A percentile compares a stretch with the other conserved stretches of the same genome.
Conservation (phyloP, 2,329 filamentous ascomycete species). For the Xylariaceae sp. region DNA sequence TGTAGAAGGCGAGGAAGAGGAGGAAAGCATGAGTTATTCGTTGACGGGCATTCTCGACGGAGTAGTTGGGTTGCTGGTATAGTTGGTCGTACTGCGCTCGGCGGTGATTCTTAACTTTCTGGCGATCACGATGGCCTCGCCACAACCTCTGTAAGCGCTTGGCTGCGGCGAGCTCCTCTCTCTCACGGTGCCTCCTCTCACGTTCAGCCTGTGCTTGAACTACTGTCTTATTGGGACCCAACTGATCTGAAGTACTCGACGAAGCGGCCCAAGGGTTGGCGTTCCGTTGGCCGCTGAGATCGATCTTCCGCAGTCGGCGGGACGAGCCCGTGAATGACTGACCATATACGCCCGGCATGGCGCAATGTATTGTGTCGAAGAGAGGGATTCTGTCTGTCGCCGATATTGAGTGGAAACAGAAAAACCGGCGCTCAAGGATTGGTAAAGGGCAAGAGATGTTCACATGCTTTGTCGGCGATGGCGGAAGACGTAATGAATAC, state of each 20-base stretch:
- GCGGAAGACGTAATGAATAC: too few species aligned
- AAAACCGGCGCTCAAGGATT: too few species aligned
- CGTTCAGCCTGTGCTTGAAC: slow-evolving; percentile 86
- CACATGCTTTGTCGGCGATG: too few species aligned
- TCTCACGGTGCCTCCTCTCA: slow-evolving; percentile 72
- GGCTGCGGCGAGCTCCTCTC: slow-evolving; percentile 70
- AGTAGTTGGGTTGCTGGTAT: slow-evolving; percentile 23
- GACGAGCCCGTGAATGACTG: slow-evolving; percentile 86
- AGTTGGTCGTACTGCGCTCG: slow-evolving; percentile 20
- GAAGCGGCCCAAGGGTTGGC: slow-evolving; percentile 73
- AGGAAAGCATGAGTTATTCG: slow-evolving; percentile 37
- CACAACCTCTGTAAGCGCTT: slow-evolving; percentile 74
- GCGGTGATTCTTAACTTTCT: slow-evolving; percentile 53
- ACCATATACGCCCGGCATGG: too few species aligned
- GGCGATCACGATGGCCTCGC: slow-evolving; percentile 69
- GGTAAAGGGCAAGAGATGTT: too few species aligned
- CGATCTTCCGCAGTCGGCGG: slow-evolving; percentile 83
- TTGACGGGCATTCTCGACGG: slow-evolving; percentile 25
- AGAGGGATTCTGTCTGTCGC: not conserved
- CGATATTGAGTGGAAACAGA: not conserved
- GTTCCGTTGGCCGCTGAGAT: slow-evolving; percentile 75
- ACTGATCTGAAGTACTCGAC: slow-evolving; percentile 53
- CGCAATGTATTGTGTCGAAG: too few species aligned
- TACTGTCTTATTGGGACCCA: slow-evolving; percentile 71
- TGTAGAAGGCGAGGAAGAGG: slow-evolving; percentile 50